phyloP scores from a whole-genome alignment of 495 filamentous ascomycete genomes.

The Neurospora tetrasperma region DNA sequence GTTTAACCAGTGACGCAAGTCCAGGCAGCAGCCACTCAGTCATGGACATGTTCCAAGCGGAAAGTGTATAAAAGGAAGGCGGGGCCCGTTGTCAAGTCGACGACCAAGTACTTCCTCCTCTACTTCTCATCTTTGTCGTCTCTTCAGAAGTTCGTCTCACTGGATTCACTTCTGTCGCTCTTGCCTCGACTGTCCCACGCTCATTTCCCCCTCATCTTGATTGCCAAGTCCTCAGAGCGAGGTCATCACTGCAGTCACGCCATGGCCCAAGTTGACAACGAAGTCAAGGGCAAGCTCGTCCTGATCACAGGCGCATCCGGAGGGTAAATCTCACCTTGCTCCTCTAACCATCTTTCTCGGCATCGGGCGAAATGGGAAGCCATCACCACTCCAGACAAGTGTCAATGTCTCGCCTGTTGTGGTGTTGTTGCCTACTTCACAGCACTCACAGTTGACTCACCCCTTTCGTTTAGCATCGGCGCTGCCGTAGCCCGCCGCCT shows the following conservation, averaged over 20 bases:
- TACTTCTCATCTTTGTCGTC: background rate
- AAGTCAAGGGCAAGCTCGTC: constrained; percentile 47
- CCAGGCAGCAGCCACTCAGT: background rate
- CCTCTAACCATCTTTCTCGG: background rate
- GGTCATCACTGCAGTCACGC: background rate
- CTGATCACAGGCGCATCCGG: constrained; percentile 58
- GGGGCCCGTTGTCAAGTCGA: background rate
- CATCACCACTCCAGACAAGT: background rate
- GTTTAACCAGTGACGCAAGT: background rate
- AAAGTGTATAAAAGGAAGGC: background rate
- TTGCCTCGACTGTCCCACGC: background rate
- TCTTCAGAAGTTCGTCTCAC: background rate
- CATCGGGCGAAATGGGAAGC: background rate
- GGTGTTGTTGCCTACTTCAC: background rate
- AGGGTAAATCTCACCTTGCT: constrained; percentile 36
- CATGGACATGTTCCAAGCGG: background rate
- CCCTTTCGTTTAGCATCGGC: constrained; percentile 39
- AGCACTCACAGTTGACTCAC: background rate
- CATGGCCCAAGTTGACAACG: constrained; percentile 34
- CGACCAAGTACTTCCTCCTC: background rate
- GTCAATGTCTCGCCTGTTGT: background rate
- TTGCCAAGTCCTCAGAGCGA: background rate
- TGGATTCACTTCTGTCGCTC: background rate
- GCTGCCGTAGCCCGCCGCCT: constrained; percentile 49
- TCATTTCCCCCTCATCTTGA: background rate